Conservation (phyloP, 169 alveolate genomes). For the Babesia ovata region DNA sequence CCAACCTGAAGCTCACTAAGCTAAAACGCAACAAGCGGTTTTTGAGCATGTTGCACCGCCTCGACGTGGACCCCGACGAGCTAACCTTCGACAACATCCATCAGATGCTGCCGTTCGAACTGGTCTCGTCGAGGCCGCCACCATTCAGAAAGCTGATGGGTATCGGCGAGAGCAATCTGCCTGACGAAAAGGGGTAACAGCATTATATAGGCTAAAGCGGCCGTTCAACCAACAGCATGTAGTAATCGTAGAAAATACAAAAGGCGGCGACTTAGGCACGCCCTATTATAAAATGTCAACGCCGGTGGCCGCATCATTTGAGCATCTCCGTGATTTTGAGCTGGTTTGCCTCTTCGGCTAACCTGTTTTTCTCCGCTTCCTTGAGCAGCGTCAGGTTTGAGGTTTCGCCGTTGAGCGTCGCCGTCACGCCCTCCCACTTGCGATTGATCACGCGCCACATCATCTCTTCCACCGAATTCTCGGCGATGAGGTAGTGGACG, state of each 20-base stretch:
- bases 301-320: not conserved
- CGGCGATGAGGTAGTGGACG: conserved; percentile 86
- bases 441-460: conserved; percentile 79
- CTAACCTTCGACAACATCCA: conserved; percentile 39
- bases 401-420: conserved; percentile 75
- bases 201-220: too few relatives aligned
- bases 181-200: conserved; percentile 5
- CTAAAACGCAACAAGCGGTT: conserved; percentile 43
- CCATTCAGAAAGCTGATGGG: conserved; percentile 39
- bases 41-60: conserved; percentile 50
- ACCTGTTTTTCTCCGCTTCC: conserved; percentile 16
- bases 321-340: conserved; percentile 9
- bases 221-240: too few relatives aligned
- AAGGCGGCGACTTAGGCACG: not conserved
- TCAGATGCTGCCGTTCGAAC: conserved; percentile 47
- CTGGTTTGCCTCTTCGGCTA: conserved; percentile 9
- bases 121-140: conserved; percentile 33
- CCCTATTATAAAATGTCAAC: not conserved
- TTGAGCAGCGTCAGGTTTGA: conserved; percentile 41
- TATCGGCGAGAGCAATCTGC: conserved; percentile 21
- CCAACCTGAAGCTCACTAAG: conserved; percentile 32
- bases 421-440: conserved; percentile 81
- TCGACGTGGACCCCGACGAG: conserved; percentile 29
- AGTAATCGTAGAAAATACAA: too few relatives aligned
- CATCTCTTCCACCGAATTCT: conserved; percentile 79